Percentiles rank a stretch among this genome's conserved stretches.
These are phyloP conservation scores for Candida pseudoviswanathii DNA, from an alignment of 1,139 yeast species.

Conservation along the genomic window DNA sequence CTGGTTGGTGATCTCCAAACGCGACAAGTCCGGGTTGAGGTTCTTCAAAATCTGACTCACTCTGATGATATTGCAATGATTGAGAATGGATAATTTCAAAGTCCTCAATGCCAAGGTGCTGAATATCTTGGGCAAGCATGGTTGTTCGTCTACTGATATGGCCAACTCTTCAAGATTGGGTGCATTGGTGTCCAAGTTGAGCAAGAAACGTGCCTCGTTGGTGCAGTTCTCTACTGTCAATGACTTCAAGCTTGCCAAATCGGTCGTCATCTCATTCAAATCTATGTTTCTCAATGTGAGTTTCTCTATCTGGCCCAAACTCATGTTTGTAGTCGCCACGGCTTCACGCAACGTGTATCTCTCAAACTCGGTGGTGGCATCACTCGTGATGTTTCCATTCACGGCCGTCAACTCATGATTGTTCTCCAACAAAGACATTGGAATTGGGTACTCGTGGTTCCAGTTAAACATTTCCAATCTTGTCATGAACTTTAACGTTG, in stretches of 20 bases:
- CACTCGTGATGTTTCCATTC: constrained; percentile 9
- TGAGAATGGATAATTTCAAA: constrained; percentile 6
- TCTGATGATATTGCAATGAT: constrained; percentile 2
- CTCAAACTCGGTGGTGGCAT: not conserved
- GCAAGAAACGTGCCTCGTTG: constrained; percentile 8
- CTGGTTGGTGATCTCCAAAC: constrained; percentile 6
- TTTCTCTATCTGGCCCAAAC: constrained; percentile 2
- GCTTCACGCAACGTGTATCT: not conserved
- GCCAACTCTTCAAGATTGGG: constrained; percentile 4
- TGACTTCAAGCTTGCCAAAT: constrained; percentile 7
- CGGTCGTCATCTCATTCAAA: constrained; percentile 5
- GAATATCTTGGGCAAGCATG: constrained; percentile 6
- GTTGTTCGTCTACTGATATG: constrained; percentile 10
- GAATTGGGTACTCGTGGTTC: constrained; percentile 14
- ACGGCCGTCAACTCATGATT: constrained; percentile 8
- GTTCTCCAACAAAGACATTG: constrained; percentile 5
- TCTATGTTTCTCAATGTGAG: constrained; percentile 12
- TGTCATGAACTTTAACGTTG: constrained; percentile 21
- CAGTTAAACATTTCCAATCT: constrained; percentile 26
- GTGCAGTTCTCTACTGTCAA: constrained; percentile 16
- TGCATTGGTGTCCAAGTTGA: constrained; percentile 6
- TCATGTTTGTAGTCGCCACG: constrained; percentile 1
- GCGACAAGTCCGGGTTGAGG: not conserved
- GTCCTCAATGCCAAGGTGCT: constrained; percentile 3
- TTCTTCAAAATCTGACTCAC: constrained; percentile 1